Conservation (phyloP, 306 rosid species). For the Acacia crassicarpa region DNA sequence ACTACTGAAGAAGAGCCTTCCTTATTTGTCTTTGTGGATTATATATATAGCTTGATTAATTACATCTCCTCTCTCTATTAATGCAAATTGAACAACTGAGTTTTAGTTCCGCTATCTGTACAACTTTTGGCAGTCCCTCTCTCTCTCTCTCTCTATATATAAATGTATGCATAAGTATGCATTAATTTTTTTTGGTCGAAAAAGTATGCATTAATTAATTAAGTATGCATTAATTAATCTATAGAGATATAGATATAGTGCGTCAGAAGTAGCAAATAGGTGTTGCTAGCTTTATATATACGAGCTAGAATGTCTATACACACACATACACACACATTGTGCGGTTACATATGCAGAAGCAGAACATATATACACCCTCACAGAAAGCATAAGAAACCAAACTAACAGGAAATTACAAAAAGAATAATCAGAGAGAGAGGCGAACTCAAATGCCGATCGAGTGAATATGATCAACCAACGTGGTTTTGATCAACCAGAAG, state of each 20-base stretch:
- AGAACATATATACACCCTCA: neutral
- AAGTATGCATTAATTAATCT: neutral
- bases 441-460: neutral
- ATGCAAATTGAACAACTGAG: neutral
- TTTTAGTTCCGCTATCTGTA: neutral
- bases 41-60: conserved; percentile 37
- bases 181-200: too few species aligned
- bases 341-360: neutral
- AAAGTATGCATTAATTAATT: too few species aligned
- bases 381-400: neutral
- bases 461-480: too few species aligned
- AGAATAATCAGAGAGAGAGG: neutral
- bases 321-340: neutral
- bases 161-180: neutral
- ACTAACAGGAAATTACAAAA: neutral
- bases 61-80: conserved; percentile 7
- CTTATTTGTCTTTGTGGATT: conserved; percentile 51
- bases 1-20: conserved; percentile 56
- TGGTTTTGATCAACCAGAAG: too few species aligned
- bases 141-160: neutral
- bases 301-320: neutral
- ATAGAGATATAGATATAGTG: neutral
- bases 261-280: neutral
- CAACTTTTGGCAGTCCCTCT: neutral
- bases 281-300: neutral